Conservation (phyloP, 2,329 filamentous ascomycete species). For the Beauveria sp. region DNA sequence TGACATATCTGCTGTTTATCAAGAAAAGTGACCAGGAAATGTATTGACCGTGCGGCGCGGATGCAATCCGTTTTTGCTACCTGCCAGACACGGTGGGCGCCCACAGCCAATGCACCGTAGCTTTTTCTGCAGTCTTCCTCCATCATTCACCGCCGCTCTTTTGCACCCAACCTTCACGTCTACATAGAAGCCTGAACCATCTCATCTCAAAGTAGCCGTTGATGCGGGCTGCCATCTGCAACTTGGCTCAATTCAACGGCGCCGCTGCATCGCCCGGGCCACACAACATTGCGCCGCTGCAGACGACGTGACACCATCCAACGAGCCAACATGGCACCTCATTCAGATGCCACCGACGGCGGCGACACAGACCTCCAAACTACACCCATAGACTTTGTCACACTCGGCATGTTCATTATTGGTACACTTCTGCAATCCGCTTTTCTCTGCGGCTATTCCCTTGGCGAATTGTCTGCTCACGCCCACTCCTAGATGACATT, state of each 20-base stretch:
- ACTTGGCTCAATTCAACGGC: background rate
- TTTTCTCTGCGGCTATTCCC: no score
- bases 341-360: background rate
- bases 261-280: background rate
- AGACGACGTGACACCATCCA: background rate
- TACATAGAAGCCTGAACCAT: background rate
- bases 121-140: no score
- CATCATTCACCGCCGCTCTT: background rate
- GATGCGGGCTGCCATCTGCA: background rate
- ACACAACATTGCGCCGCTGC: background rate
- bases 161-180: background rate
- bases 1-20: no score
- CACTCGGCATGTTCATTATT: constrained; percentile 67
- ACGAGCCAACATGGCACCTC: constrained; percentile 4
- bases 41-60: no score
- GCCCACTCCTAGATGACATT: constrained; percentile 65
- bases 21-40: no score
- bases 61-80: no score
- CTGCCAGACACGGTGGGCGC: no score
- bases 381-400: constrained; percentile 53
- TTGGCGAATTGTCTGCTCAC: background rate
- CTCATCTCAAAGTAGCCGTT: background rate
- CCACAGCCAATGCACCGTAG: no score
- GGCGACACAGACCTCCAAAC: background rate
- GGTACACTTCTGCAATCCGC: constrained; percentile 33